Evolutionary conservation across 257 asterid genomes (phyloP).

Genomic region (Jasminum sambac): DNA sequence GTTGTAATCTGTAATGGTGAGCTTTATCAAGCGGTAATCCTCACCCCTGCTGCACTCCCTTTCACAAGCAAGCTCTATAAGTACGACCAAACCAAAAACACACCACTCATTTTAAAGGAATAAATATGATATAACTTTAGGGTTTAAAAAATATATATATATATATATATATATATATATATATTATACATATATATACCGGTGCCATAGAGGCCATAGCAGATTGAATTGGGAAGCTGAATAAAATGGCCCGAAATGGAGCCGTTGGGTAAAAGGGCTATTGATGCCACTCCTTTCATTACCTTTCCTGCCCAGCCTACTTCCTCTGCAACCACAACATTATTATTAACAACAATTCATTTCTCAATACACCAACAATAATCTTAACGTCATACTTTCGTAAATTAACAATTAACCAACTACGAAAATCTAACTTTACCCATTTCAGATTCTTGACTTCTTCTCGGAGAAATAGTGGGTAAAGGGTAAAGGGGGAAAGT

Average conservation of each 20-base stretch:
- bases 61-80: conserved; percentile 94
- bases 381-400: not conserved
- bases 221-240: conserved; percentile 74
- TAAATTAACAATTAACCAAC: not conserved
- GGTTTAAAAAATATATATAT: too few relatives aligned
- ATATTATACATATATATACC: too few relatives aligned
- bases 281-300: conserved; percentile 91
- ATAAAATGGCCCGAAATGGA: conserved; percentile 94
- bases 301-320: conserved; percentile 29
- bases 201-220: conserved; percentile 87
- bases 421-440: not conserved
- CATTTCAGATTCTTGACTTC: not conserved
- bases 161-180: too few relatives aligned
- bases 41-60: conserved; percentile 98
- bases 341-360: not conserved
- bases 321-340: conserved; percentile 26
- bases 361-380: not conserved
- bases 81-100: too few relatives aligned
- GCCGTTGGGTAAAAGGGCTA: conserved; percentile 82
- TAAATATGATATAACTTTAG: too few relatives aligned
- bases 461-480: not conserved
- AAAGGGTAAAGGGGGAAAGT: not conserved
- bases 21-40: conserved; percentile 93
- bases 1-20: conserved; percentile 69
- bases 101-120: too few relatives aligned